Evolutionary conservation across 2,329 filamentous ascomycete genomes (phyloP), one percentile per base, ranked within the genome.

Genomic region (Aureobasidium mangrovei): DNA sequence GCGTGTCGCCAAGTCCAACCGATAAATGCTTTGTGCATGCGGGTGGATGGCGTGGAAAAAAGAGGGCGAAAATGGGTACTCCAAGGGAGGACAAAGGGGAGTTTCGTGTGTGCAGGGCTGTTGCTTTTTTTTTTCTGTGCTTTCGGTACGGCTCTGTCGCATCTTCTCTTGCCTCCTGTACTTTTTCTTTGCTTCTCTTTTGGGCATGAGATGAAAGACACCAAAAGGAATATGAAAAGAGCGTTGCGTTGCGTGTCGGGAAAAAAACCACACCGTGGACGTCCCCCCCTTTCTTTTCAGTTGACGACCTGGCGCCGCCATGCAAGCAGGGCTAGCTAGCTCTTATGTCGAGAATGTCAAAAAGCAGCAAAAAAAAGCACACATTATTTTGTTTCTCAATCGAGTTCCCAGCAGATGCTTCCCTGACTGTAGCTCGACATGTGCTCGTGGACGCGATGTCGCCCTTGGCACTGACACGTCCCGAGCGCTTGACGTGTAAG

Each of bases 1-100:
- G 87, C 93, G 93, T 93, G 93, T 98, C 70, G 93, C 93, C 80
- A 98, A 98, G 89, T 89, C 84, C 84, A 98, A 98, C 86, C 88
- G 93, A 86, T 98, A 97, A 91, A 91, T 55, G 58, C 35, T 40
- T 58, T 57, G 32, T 39, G 28, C 42, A 29, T 33, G 47, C 38
- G 38, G 36, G 47, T 38, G n/a, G 41, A 7, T 29, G 42, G 29
- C 38, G 47, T 29, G 28, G 47, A 35, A 35, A 51, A 27, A 51
- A 29, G 47, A 51, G 39, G 27, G 10, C 32, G 38, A 38, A 28
- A 24, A 18, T 35, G n/a, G 35, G 40, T 39, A n/a, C 39, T 48
- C 24, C 44, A 48, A 32, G 40, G 36, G 32, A 49, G 39, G 46
- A 36, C 46, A 49, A 18, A 18, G 18, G 18, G 18, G 18, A 18